These are phyloP conservation scores for Fraxinus albicans DNA, from an alignment of 305 asterid genomes.

Conservation along the genomic window DNA sequence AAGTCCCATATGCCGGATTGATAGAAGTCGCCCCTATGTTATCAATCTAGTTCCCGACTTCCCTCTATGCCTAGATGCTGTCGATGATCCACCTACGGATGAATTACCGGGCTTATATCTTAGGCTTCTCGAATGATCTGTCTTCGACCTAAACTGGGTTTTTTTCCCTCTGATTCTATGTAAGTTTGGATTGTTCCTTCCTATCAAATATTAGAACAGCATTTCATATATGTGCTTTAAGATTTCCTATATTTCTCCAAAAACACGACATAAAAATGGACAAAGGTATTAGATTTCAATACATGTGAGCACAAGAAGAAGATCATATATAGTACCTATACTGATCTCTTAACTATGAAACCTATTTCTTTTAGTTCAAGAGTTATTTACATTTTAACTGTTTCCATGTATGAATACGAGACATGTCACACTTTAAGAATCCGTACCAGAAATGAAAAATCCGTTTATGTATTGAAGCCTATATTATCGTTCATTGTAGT, in stretches of 20 bases:
- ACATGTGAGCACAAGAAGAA: not conserved
- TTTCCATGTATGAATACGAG: not conserved
- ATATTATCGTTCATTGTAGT: not conserved
- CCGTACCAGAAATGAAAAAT: not conserved
- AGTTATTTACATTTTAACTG: not conserved
- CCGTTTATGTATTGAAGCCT: not conserved
- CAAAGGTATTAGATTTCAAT: not conserved
- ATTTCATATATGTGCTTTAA: not conserved
- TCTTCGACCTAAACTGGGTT: not conserved
- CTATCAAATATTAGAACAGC: not conserved
- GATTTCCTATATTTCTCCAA: not conserved
- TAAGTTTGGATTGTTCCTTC: not conserved
- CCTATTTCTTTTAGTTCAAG: not conserved
- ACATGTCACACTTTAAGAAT: not conserved
- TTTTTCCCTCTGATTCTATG: not conserved
- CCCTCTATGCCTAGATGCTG: not conserved
- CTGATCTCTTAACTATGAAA: not conserved
- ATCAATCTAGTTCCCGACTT: not conserved
- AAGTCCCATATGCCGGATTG: not conserved
- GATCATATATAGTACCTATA: not conserved
- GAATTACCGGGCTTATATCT: not conserved
- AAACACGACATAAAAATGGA: not conserved
- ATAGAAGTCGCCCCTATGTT: not conserved
- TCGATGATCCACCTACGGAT: not conserved
- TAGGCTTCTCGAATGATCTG: not conserved